phyloP scores from a whole-genome alignment of 306 rosid genomes.

The Malus orientalis region DNA sequence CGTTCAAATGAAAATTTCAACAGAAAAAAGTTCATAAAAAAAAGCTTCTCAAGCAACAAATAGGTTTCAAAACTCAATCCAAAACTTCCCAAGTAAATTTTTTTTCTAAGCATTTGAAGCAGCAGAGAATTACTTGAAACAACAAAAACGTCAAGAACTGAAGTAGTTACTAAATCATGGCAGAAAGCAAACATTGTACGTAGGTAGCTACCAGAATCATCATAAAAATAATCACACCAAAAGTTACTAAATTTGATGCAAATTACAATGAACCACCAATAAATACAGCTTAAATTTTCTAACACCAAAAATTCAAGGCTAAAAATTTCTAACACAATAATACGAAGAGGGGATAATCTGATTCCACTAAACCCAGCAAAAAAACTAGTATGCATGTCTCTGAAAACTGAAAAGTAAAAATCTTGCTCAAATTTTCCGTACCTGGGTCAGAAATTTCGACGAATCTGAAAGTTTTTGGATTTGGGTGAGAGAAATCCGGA shows the following conservation, averaged over 20 bases:
- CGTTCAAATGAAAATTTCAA: background rate
- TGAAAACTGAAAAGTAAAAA: background rate
- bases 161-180: background rate
- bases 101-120: background rate
- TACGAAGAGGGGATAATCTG: background rate
- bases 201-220: background rate
- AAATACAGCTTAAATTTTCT: background rate
- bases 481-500: background rate
- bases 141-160: background rate
- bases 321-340: background rate
- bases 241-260: background rate
- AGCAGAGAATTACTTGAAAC: background rate
- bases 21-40: background rate
- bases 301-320: background rate
- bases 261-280: background rate
- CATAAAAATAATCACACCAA: background rate
- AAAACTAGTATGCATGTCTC: background rate
- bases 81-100: background rate
- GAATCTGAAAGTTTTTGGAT: background rate
- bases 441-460: background rate
- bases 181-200: background rate
- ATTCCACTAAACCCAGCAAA: background rate
- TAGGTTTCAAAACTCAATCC: background rate
- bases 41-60: background rate
- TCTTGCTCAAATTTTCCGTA: background rate